phyloP scores from a whole-genome alignment of 192 early-diverging fungal species.

The Powellomyces hirtus region DNA sequence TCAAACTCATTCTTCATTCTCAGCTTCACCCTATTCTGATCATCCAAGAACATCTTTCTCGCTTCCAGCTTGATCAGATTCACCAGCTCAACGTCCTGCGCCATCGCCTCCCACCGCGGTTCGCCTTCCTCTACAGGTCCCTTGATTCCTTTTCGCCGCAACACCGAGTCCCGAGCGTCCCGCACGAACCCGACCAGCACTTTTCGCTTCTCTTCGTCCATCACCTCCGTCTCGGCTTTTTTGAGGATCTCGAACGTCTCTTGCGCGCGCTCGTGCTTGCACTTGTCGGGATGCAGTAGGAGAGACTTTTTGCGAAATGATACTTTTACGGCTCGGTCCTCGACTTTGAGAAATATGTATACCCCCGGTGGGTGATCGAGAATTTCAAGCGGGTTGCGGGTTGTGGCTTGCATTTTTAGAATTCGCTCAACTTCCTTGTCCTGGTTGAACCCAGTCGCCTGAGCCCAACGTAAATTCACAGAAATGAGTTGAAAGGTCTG shows the following conservation, averaged over 20 bases:
- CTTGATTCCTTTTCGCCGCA: slow-evolving; percentile 21
- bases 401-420: slow-evolving; percentile 28
- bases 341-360: slow-evolving; percentile 21
- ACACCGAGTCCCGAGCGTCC: slow-evolving; percentile 43
- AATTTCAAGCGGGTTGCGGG: slow-evolving; percentile 39
- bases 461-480: background rate
- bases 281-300: slow-evolving; percentile 59
- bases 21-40: slow-evolving; percentile 29
- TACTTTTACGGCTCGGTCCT: slow-evolving; percentile 29
- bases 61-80: slow-evolving; percentile 38
- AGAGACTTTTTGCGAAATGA: slow-evolving; percentile 49
- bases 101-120: background rate
- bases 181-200: slow-evolving; percentile 34
- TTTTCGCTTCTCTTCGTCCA: slow-evolving; percentile 43
- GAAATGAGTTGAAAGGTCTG: background rate
- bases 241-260: slow-evolving; percentile 56
- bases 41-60: slow-evolving; percentile 33
- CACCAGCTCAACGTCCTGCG: slow-evolving; percentile 3
- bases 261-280: slow-evolving; percentile 48
- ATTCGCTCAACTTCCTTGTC: slow-evolving; percentile 51
- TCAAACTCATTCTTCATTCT: slow-evolving; percentile 48
- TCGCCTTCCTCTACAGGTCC: background rate
- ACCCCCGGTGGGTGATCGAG: slow-evolving; percentile 39
- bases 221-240: slow-evolving; percentile 48
- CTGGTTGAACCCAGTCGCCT: slow-evolving; percentile 44